Conservation (phyloP, 2,329 filamentous ascomycete genomes). For the Hypoxylon sp. region DNA sequence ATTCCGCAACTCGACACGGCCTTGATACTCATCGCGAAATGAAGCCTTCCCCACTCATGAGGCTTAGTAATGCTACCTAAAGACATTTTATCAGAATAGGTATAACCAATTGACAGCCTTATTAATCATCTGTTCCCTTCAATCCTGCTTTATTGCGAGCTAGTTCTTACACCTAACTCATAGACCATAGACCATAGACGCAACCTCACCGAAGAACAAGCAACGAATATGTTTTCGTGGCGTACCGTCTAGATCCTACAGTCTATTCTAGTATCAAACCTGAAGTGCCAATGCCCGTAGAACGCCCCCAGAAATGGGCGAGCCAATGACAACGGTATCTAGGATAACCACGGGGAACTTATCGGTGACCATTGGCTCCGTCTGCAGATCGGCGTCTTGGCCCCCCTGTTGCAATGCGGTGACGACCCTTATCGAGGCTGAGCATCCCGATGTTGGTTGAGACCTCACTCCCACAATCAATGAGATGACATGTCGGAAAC, state of each 20-base stretch:
- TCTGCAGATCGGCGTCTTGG: conserved; percentile 17
- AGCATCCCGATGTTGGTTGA: neutral
- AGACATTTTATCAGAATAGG: neutral
- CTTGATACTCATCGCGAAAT: neutral
- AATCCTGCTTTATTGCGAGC: neutral
- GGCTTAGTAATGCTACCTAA: neutral
- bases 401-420: conserved; percentile 30
- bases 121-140: neutral
- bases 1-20: neutral
- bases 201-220: neutral
- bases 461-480: neutral
- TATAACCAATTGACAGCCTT: neutral
- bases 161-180: neutral
- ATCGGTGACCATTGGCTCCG: conserved; percentile 21
- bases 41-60: neutral
- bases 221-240: neutral
- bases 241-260: neutral
- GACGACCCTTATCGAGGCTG: conserved; percentile 2
- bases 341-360: neutral
- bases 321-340: conserved; percentile 22
- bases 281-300: no score
- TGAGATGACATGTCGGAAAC: neutral
- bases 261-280: no score
- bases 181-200: neutral
- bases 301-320: conserved; percentile 2